Evolutionary conservation across 352 stramenopile species (phyloP).

Genomic region (Halophytophthora polymorphica): DNA sequence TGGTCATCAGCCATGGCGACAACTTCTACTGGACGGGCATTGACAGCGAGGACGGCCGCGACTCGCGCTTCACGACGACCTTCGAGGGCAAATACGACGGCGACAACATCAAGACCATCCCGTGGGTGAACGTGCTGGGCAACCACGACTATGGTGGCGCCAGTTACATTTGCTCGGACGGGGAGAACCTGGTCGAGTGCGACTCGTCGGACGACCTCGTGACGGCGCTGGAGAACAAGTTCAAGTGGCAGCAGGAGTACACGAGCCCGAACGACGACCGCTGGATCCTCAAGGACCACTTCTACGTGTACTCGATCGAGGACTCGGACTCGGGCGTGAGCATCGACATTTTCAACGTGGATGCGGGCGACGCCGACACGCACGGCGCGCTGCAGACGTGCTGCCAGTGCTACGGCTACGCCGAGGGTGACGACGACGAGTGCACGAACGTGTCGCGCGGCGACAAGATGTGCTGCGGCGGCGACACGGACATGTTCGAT

Average conservation of each 20-base stretch:
- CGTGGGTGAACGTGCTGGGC: slow-evolving; percentile 73
- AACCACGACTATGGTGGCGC: slow-evolving; percentile 82
- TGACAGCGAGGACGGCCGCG: slow-evolving; percentile 33
- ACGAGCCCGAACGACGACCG: slow-evolving; percentile 69
- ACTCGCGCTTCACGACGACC: slow-evolving; percentile 60
- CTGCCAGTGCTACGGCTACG: slow-evolving; percentile 83
- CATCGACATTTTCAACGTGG: slow-evolving; percentile 76
- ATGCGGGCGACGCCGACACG: slow-evolving; percentile 60
- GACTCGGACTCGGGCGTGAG: slow-evolving; percentile 37
- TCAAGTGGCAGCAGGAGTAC: slow-evolving; percentile 60
- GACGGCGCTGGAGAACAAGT: slow-evolving; percentile 48
- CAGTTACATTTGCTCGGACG: slow-evolving; percentile 61
- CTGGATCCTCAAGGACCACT: slow-evolving; percentile 68
- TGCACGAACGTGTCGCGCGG: slow-evolving; percentile 54
- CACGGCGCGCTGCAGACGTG: slow-evolving; percentile 72
- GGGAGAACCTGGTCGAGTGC: slow-evolving; percentile 39
- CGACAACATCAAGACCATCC: slow-evolving; percentile 45
- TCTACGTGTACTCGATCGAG: slow-evolving; percentile 59
- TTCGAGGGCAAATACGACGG: slow-evolving; percentile 70
- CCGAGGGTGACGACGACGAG: slow-evolving; percentile 36
- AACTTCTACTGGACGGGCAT: slow-evolving; percentile 86
- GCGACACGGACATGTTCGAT: slow-evolving; percentile 52
- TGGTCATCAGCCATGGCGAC: slow-evolving; percentile 68
- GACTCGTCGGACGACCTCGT: slow-evolving; percentile 44
- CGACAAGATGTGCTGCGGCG: slow-evolving; percentile 50